Conservation (phyloP, 2,329 filamentous ascomycete species). For the Fusarium globosum region DNA sequence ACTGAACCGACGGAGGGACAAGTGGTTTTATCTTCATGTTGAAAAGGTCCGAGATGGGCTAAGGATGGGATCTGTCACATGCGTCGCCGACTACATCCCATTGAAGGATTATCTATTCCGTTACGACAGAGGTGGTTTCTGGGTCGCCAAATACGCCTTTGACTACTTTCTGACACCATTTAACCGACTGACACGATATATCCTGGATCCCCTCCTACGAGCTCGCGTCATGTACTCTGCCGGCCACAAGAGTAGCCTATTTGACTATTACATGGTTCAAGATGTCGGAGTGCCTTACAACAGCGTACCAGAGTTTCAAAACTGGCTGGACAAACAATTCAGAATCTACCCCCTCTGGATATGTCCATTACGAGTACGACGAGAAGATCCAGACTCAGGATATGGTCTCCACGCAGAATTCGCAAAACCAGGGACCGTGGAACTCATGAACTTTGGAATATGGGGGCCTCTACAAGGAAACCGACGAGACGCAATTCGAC, state of each 20-base stretch:
- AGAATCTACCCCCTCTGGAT: conserved; percentile 67
- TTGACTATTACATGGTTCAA: conserved; percentile 72
- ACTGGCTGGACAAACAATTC: conserved; percentile 59
- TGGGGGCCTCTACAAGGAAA: conserved; percentile 64
- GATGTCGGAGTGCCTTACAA: conserved; percentile 67
- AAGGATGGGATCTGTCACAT: conserved; percentile 29
- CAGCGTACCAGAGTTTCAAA: conserved; percentile 56
- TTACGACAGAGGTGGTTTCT: conserved; percentile 77
- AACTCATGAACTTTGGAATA: conserved; percentile 71
- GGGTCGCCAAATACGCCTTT: conserved; percentile 72
- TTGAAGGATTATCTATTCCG: conserved; percentile 76
- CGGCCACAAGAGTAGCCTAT: conserved; percentile 69
- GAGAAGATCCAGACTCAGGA: conserved; percentile 54
- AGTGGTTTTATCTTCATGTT: conserved; percentile 81
- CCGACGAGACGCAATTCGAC: conserved; percentile 59
- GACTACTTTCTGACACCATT: conserved; percentile 73
- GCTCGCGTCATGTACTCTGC: conserved; percentile 74
- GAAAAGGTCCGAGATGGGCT: conserved; percentile 53
- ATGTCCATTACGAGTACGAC: conserved; percentile 61
- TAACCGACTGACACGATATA: conserved; percentile 69
- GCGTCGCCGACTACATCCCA: conserved; percentile 65
- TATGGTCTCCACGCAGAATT: conserved; percentile 63
- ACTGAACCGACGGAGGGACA: conserved; percentile 70
- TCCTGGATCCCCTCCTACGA: conserved; percentile 72
- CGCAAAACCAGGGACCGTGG: conserved; percentile 50